Evolutionary conservation across 139 green algal species (phyloP).

Genomic region (Dunaliella primolecta): DNA sequence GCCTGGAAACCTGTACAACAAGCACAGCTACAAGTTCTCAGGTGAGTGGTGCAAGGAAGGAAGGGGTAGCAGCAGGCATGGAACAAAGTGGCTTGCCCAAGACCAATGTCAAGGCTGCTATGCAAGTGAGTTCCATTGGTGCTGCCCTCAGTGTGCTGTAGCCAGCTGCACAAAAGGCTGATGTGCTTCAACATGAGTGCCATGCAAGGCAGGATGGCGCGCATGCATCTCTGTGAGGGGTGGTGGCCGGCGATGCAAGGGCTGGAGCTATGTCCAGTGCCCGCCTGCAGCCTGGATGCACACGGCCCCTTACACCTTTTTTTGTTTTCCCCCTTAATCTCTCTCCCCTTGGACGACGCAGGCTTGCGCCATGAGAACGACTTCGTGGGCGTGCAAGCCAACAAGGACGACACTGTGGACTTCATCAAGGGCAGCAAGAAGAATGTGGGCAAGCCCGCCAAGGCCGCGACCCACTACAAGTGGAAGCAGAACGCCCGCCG

Average conservation of each 20-base stretch:
- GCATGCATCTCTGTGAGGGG: no score
- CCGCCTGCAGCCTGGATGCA: no score
- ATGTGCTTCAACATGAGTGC: no score
- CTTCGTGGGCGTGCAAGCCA: constrained; percentile 36
- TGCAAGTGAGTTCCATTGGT: not conserved
- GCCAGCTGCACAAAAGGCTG: no score
- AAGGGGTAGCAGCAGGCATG: not conserved
- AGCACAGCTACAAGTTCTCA: constrained; percentile 79
- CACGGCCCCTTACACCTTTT: no score
- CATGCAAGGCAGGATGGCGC: no score
- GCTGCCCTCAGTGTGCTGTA: not conserved
- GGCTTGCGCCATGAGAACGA: constrained; percentile 54
- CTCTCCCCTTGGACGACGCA: no score
- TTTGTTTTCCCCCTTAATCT: no score
- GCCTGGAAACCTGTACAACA: constrained; percentile 75
- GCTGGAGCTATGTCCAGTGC: no score
- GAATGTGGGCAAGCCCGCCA: constrained; percentile 39
- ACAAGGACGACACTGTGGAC: constrained; percentile 25
- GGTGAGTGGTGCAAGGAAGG: constrained; percentile 38
- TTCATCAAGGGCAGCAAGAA: constrained; percentile 39
- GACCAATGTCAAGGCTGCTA: not conserved
- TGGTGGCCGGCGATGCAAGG: no score
- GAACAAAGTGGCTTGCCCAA: not conserved
- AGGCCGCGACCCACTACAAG: constrained; percentile 16
- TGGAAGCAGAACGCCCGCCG: constrained; percentile 40